Percentiles rank a stretch among this genome's conserved stretches.
Evolutionary conservation across 164 flowering plant species (phyloP).

Genomic region (Stephania yunnanensis): DNA sequence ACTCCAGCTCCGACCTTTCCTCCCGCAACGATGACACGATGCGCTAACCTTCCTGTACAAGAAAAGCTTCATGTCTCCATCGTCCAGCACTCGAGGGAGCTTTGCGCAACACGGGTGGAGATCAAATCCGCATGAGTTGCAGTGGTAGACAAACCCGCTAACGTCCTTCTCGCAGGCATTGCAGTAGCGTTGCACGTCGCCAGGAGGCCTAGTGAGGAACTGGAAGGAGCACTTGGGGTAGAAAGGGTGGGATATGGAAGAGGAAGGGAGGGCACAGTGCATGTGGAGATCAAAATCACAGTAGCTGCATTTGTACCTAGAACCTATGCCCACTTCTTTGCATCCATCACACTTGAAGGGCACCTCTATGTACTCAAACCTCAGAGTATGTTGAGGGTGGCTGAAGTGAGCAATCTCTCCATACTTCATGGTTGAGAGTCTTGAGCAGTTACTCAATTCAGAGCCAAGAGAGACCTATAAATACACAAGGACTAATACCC

Average conservation of each 20-base stretch:
- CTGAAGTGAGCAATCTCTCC: slow-evolving; percentile 63
- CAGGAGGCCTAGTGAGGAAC: slow-evolving; percentile 62
- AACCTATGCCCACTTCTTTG: slow-evolving; percentile 85
- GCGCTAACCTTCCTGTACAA: slow-evolving; percentile 56
- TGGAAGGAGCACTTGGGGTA: slow-evolving; percentile 73
- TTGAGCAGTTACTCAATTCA: neutral
- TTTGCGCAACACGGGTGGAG: slow-evolving; percentile 91
- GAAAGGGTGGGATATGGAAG: slow-evolving; percentile 61
- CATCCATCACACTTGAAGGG: slow-evolving; percentile 97
- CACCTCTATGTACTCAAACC: slow-evolving; percentile 43
- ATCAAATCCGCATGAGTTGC: slow-evolving; percentile 72
- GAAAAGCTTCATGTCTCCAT: slow-evolving; percentile 56
- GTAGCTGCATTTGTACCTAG: slow-evolving; percentile 57
- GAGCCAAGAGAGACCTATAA: neutral
- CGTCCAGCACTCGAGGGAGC: slow-evolving; percentile 66
- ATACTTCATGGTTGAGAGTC: slow-evolving; percentile 38
- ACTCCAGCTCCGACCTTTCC: slow-evolving; percentile 84
- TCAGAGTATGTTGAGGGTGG: slow-evolving; percentile 83
- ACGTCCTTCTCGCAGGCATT: slow-evolving; percentile 84
- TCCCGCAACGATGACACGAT: slow-evolving; percentile 65
- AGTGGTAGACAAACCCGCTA: slow-evolving; percentile 77
- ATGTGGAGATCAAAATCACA: slow-evolving; percentile 77
- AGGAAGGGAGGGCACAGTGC: slow-evolving; percentile 66
- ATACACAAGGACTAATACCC: neutral
- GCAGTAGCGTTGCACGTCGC: slow-evolving; percentile 52